Percentiles rank a stretch among this genome's conserved stretches.
Conservation (phyloP, 139 green algal species). For the Ettlia oleoabundans region DNA sequence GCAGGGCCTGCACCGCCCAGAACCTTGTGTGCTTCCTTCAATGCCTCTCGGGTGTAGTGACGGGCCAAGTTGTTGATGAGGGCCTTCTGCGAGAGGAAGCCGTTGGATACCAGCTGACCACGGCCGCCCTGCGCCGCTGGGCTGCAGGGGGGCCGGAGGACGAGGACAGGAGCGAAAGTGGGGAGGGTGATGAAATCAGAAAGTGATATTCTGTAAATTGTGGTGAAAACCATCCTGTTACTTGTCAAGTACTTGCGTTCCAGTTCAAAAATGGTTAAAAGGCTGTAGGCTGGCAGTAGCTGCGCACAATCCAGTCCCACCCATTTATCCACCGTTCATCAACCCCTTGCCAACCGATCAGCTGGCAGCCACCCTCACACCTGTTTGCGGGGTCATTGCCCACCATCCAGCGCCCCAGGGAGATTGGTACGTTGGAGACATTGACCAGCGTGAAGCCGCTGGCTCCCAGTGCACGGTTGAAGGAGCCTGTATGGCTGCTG, state of each 20-base stretch:
- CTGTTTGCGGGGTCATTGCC: slow-evolving; percentile 44
- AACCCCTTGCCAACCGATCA: background rate
- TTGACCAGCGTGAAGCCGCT: slow-evolving; percentile 89
- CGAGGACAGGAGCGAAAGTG: too few relatives aligned
- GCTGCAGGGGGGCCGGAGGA: background rate
- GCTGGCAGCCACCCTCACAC: slow-evolving; percentile 27
- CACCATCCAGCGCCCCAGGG: slow-evolving; percentile 62
- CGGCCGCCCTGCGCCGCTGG: slow-evolving; percentile 14
- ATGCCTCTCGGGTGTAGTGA: slow-evolving; percentile 72
- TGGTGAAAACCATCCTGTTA: too few relatives aligned
- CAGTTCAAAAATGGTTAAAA: too few relatives aligned
- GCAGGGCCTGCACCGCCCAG: slow-evolving; percentile 79
- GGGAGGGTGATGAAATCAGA: too few relatives aligned
- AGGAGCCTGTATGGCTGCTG: slow-evolving; percentile 26
- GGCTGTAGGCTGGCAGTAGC: too few relatives aligned
- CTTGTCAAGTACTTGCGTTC: too few relatives aligned
- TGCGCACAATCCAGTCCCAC: background rate
- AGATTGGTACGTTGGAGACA: slow-evolving; percentile 84
- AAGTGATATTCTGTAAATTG: too few relatives aligned
- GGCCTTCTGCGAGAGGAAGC: slow-evolving; percentile 52
- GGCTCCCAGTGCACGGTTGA: slow-evolving; percentile 65
- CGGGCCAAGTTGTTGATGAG: slow-evolving; percentile 59
- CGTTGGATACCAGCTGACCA: slow-evolving; percentile 49
- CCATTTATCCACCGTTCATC: background rate
- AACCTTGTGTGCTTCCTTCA: slow-evolving; percentile 80